Base-by-base conservation (phyloP, 495 filamentous ascomycete species). In the Aspergillus wentii region DNA sequence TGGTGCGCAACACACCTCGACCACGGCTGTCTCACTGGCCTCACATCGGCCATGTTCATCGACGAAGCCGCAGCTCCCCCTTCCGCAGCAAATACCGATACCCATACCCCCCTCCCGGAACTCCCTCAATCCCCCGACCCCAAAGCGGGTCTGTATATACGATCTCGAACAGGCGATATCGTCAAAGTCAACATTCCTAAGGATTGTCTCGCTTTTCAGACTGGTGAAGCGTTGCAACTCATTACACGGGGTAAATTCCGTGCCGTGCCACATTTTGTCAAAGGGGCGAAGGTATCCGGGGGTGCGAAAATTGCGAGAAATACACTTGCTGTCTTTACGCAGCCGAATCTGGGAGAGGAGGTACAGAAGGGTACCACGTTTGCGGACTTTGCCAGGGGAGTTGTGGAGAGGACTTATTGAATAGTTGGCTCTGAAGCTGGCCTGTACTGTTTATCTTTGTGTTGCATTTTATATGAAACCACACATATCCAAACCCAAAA, bases 1-100 rank as follows among this genome's bases (percentile, higher is more conserved):
- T 99, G 92, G 92, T 99, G 92, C 60, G 86, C 89, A 3, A 95
- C 88, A 2, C 94, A 98, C 57, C 66, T 91, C 33, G 91, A 95
- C 57, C 88, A 95, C 46, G 88, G 91, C 33, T 96, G 92, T 57
- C 69, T 98, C 17, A 95, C 89, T 0, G 92, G 92, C 13, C 72
- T 99, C 20, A 99, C 94, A 1, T 88, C 84, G 5, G 88, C 91
- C 27, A 92, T 97, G 86, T 99, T 94, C 57, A 72, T 96, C 46
- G 88, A 97, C 56, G 91, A 97, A 62, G 61, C 70, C 9, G 52
- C 54, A 25, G 62, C 63, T n/a, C 66, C 71, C 4, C 56, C 56
- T 4, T 51, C 57, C 15, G 52, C 54, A 10, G 43, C 60, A n/a
- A n/a, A n/a, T 5, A 34, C 60, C 1, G 35, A 44, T 17, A 38